phyloP scores from a whole-genome alignment of 116 monocot species.

The Thalassia testudinum region DNA sequence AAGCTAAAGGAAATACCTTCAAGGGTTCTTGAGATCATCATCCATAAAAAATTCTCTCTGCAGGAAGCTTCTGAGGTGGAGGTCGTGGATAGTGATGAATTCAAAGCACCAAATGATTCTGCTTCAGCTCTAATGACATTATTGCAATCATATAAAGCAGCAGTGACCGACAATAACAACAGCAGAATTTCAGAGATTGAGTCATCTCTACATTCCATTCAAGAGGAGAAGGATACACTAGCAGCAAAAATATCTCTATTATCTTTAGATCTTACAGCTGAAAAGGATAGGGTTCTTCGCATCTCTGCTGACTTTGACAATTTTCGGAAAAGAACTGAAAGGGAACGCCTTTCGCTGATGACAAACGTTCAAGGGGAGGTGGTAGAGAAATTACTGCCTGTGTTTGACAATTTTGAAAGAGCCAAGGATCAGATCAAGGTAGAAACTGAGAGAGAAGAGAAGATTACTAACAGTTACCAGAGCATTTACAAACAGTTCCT shows the following conservation, averaged over 20 bases:
- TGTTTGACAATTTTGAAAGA: constrained; percentile 80
- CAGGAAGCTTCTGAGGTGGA: constrained; percentile 30
- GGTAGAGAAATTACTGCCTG: constrained; percentile 55
- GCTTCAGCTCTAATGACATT: constrained; percentile 15
- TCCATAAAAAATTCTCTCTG: not conserved
- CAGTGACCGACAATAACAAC: constrained; percentile 38
- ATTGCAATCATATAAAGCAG: constrained; percentile 52
- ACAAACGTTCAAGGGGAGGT: constrained; percentile 61
- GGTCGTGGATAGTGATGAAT: constrained; percentile 16
- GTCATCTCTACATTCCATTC: constrained; percentile 36
- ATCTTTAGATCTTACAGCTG: constrained; percentile 23
- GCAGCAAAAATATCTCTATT: constrained; percentile 19
- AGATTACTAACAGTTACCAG: constrained; percentile 68
- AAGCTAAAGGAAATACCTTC: not conserved
- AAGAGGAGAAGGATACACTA: constrained; percentile 43
- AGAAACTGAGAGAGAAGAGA: constrained; percentile 65
- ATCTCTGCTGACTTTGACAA: constrained; percentile 84
- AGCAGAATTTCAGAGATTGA: constrained; percentile 45
- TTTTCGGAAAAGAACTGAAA: constrained; percentile 67
- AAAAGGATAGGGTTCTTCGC: constrained; percentile 45
- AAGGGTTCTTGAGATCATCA: not conserved
- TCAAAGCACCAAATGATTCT: constrained; percentile 20
- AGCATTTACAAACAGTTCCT: constrained; percentile 73
- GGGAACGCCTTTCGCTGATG: constrained; percentile 46
- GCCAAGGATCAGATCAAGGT: constrained; percentile 71